Evolutionary conservation across 148 eudicot species (phyloP), one percentile per base, ranked within the genome.

Genomic region (Euryodendron excelsum): DNA sequence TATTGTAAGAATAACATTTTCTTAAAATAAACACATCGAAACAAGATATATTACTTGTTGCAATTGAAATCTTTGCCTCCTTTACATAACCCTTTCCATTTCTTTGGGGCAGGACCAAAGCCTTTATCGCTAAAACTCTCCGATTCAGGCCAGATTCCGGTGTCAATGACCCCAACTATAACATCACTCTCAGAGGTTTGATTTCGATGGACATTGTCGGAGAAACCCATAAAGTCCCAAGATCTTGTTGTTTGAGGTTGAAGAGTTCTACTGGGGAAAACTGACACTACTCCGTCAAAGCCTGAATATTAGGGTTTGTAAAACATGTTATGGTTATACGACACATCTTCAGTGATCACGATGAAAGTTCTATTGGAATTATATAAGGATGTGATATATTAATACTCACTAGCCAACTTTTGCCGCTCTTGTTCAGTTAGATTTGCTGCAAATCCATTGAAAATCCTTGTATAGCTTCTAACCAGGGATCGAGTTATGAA

Each of bases 141-240:
- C 1, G 84, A 82, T 60, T 90, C 91, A 20, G 93, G 90, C 93
- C 93, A 90, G 12, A 90, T 72, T 67, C 91, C 93, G 1, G 78
- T 69, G 74, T 88, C 93, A 13, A 90, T 69, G 5, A 90, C 83
- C 3, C 89, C 93, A 21, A 90, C 27, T 23, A 88, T 77, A 3
- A 85, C 61, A 25, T 90, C 72, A 37, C 90, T 88, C 78, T 86
- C 87, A 8, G 58, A 0, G 0, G 41, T 31, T 3, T 33, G 39
- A 17, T 67, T 68, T 50, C 80, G 30, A 25, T n/a, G 39, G 5
- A 74, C 81, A 37, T 28, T 73, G 58, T 69, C 36, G 1, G 82
- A 52, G 0, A 92, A 64, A 28, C 93, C 93, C 79, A 87, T 69
- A 68, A 84, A 87, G 75, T 91, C 90, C 96, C 96, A 91, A 0